phyloP scores from a whole-genome alignment of 768 basidiomycete species.

The Crucibulum laeve region DNA sequence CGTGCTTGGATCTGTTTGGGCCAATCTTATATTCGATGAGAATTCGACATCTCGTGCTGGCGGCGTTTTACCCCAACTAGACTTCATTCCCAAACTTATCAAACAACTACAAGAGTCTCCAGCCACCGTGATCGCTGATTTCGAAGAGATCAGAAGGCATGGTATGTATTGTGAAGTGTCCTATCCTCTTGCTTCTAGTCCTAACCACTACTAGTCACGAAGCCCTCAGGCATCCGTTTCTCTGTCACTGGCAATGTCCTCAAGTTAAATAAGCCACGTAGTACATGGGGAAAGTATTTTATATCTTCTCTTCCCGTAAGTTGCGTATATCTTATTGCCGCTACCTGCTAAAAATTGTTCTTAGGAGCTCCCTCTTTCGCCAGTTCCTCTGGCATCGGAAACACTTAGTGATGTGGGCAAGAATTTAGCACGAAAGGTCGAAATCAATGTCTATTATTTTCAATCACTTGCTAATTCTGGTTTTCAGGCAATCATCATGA shows the following conservation, averaged over 20 bases:
- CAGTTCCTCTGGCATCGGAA: conserved; percentile 61
- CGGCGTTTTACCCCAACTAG: conserved; percentile 67
- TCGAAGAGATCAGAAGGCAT: conserved; percentile 67
- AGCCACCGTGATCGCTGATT: conserved; percentile 62
- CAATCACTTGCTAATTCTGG: conserved; percentile 5
- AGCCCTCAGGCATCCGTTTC: conserved; percentile 81
- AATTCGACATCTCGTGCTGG: conserved; percentile 65
- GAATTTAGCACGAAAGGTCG: conserved; percentile 68
- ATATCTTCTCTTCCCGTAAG: conserved; percentile 51
- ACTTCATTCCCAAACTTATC: conserved; percentile 74
- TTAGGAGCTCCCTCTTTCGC: conserved; percentile 52
- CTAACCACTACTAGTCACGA: conserved; percentile 62
- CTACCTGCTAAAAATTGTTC: background rate
- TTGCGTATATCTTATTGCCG: background rate
- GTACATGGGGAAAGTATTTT: conserved; percentile 74
- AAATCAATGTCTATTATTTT: conserved; percentile 2
- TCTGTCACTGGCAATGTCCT: conserved; percentile 89
- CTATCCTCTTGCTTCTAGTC: too few species aligned
- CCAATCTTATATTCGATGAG: conserved; percentile 61
- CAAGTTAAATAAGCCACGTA: conserved; percentile 62
- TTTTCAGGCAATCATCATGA: conserved; percentile 74
- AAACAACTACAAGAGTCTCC: conserved; percentile 72
- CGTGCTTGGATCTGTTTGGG: conserved; percentile 70
- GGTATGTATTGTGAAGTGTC: conserved; percentile 42
- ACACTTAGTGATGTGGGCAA: conserved; percentile 75